Conservation (phyloP, 1,284 basidiomycete genomes). For the Fomitiporia mediterranea region DNA sequence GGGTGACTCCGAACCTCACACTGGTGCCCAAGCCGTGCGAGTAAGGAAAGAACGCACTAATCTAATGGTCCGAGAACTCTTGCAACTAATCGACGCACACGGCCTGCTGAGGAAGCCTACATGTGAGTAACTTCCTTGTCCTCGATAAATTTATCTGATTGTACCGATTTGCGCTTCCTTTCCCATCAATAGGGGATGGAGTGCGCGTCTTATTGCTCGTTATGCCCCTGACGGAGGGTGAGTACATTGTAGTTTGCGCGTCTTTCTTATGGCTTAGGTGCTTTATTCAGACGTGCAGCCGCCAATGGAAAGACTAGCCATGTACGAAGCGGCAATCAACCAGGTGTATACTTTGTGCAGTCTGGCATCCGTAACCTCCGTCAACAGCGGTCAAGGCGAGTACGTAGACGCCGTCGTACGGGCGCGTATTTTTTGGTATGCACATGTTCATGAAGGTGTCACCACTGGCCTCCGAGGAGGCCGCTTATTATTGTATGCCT, state of each 20-base stretch:
- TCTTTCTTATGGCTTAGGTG: conserved; percentile 15
- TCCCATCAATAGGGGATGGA: conserved; percentile 51
- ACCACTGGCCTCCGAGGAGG: conserved; percentile 76
- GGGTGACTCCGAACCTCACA: conserved; percentile 44
- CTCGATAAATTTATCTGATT: not conserved
- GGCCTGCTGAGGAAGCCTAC: conserved; percentile 76
- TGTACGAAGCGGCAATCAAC: conserved; percentile 58
- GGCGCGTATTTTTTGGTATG: conserved; percentile 82
- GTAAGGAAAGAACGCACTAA: conserved; percentile 39
- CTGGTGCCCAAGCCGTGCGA: conserved; percentile 33
- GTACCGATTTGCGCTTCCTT: not conserved
- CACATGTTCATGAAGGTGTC: conserved; percentile 77
- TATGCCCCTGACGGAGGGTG: conserved; percentile 79
- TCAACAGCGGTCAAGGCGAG: conserved; percentile 47
- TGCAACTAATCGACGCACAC: conserved; percentile 74
- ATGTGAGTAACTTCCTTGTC: conserved; percentile 33
- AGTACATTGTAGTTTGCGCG: conserved; percentile 23
- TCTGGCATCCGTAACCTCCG: conserved; percentile 38
- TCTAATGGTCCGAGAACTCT: conserved; percentile 65
- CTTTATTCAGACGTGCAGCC: conserved; percentile 38
- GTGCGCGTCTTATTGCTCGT: conserved; percentile 72
- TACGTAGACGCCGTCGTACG: conserved; percentile 61
- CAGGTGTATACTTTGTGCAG: conserved; percentile 73
- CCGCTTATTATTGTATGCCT: conserved; percentile 65
- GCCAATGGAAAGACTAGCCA: conserved; percentile 50